Evolutionary conservation across 1,139 yeast species (phyloP), one percentile per base, ranked within the genome.

Genomic region (Torulaspora pretoriensis): DNA sequence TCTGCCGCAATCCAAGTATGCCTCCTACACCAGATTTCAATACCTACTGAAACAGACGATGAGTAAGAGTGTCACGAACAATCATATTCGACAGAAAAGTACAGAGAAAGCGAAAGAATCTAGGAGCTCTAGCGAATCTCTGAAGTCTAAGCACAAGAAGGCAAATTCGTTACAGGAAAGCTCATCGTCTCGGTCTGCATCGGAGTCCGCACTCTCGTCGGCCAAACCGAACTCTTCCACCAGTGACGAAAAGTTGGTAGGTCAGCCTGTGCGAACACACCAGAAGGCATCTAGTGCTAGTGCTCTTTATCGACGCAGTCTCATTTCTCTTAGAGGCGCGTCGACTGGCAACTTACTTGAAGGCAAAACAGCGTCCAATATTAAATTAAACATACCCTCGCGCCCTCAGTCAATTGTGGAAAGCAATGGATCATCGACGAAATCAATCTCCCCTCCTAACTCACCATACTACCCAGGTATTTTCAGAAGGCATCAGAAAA

Each of bases 351-450:
- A 56, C 29, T 28, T 49, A 9, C 39, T 49, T n/a, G 44, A 51
- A 12, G 42, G 40, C 4, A 47, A 51, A 22, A 27, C 43, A 2
- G 46, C 45, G 6, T 50, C 59, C 19, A 56, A 36, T 42, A 59
- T 49, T 17, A 58, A 52, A 46, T 56, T 46, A 58, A 69, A 51
- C 69, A 69, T 58, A 26, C 70, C 68, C 1, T 49, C 63, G 36
- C 63, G 86, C 34, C 85, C 87, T 0, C 69, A 70, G 39, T 80
- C 86, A 0, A 75, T 77, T 27, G 65, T 75, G 23, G 86, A 80
- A 43, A 48, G 50, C 8, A 48, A 48, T 51, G 47, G 52, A 3
- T 39, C 60, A 17, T 59, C 68, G 1, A 70, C 78, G 2, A 60
- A 71, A 7, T 68, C 79, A 1, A 74, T 76, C 3, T 65, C 74